A percentile compares a stretch with the other conserved stretches of the same genome.
These are phyloP conservation scores for Colletotrichum costaricense DNA, from an alignment of 2,329 filamentous ascomycete genomes.

Conservation along the genomic window DNA sequence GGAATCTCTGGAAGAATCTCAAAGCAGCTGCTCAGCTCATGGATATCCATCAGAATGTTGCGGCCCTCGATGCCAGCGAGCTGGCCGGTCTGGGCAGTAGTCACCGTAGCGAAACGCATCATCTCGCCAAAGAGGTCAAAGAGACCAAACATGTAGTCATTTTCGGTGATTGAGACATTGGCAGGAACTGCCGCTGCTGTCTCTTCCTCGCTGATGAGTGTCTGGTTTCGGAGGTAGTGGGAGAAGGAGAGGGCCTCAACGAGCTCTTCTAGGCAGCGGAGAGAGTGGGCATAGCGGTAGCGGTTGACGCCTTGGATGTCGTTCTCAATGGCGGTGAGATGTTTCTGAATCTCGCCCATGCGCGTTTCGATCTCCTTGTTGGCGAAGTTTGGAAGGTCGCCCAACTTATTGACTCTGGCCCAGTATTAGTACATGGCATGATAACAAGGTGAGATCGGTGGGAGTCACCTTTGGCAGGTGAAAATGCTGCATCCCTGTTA, in stretches of 20 bases:
- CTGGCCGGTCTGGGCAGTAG: constrained; percentile 79
- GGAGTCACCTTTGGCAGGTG: constrained; percentile 50
- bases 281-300: constrained; percentile 82
- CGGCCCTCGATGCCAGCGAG: constrained; percentile 54
- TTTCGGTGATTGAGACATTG: constrained; percentile 74
- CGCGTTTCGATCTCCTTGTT: constrained; percentile 77
- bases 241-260: constrained; percentile 92
- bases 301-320: constrained; percentile 85
- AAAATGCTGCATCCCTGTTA: constrained; percentile 47
- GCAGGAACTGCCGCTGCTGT: constrained; percentile 61
- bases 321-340: constrained; percentile 74
- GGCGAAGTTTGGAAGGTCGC: constrained; percentile 53
- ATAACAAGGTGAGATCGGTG: neutral
- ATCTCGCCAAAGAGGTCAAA: constrained; percentile 96
- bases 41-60: constrained; percentile 83
- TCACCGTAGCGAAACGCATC: constrained; percentile 95
- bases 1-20: constrained; percentile 75
- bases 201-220: constrained; percentile 76
- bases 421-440: constrained; percentile 16
- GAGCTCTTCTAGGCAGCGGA: constrained; percentile 92
- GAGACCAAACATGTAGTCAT: constrained; percentile 90
- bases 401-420: constrained; percentile 31
- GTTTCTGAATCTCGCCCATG: constrained; percentile 75
- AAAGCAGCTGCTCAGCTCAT: constrained; percentile 79
- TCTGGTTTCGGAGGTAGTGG: constrained; percentile 85